Percentiles rank a stretch among this genome's conserved stretches.
Evolutionary conservation across 805 yeast genomes (phyloP).

Genomic region (Saccharomycopsis guyanensis): DNA sequence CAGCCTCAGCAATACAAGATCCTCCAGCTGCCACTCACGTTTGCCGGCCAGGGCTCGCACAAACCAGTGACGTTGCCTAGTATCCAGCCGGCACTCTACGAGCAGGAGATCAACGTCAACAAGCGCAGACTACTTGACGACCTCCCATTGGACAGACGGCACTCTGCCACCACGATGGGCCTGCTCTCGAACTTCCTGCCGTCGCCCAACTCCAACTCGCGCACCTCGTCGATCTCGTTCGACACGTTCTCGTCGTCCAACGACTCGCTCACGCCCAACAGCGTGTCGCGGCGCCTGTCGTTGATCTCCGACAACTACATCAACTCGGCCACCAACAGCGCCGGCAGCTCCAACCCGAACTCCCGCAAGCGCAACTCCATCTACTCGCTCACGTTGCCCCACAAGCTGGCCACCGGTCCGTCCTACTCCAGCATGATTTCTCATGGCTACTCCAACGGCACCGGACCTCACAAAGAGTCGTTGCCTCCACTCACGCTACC

Average conservation of each 20-base stretch:
- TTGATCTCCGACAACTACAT: background rate
- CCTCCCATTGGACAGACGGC: constrained; percentile 9
- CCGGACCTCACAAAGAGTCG: background rate
- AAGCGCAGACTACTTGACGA: constrained; percentile 18
- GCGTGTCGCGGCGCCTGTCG: constrained; percentile 15
- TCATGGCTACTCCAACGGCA: background rate
- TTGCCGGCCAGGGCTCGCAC: background rate
- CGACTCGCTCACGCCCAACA: constrained; percentile 10
- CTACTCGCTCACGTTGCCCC: background rate
- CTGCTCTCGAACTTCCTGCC: constrained; percentile 6
- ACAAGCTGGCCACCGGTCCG: background rate
- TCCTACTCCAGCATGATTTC: background rate
- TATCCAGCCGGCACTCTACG: background rate
- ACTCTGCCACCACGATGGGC: constrained; percentile 19
- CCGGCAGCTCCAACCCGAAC: background rate
- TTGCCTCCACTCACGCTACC: background rate
- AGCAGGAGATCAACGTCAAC: background rate
- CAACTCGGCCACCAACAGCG: background rate
- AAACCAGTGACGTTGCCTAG: background rate
- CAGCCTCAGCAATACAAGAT: background rate
- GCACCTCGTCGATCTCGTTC: constrained; percentile 16
- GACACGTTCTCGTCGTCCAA: constrained; percentile 12
- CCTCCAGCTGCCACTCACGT: background rate
- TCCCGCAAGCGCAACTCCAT: background rate
- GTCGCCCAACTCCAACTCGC: constrained; percentile 9